Evolutionary conservation across 2,329 filamentous ascomycete species (phyloP).

Genomic region (Exophiala aquamarina): DNA sequence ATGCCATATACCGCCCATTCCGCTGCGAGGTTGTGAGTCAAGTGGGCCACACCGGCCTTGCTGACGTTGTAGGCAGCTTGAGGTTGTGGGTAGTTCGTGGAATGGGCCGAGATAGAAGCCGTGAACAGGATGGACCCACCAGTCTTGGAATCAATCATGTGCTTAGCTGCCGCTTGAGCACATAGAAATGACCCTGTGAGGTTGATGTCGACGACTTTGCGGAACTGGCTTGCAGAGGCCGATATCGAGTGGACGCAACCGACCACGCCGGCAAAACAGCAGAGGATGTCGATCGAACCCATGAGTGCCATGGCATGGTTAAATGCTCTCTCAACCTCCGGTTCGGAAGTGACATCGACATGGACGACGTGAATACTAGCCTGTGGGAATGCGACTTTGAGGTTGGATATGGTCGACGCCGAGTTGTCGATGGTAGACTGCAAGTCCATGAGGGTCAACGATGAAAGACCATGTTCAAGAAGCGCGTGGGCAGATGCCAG

Average conservation of each 20-base stretch:
- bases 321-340: conserved; percentile 46
- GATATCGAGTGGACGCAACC: conserved; percentile 61
- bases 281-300: conserved; percentile 43
- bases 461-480: conserved; percentile 65
- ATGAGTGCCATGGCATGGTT: conserved; percentile 36
- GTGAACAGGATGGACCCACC: conserved; percentile 68
- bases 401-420: conserved; percentile 44
- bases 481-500: conserved; percentile 60
- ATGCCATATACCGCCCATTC: conserved; percentile 74
- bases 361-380: conserved; percentile 50
- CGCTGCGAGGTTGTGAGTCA: conserved; percentile 66
- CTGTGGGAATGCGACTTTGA: conserved; percentile 56
- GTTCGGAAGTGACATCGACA: conserved; percentile 60
- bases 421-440: conserved; percentile 39
- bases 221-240: conserved; percentile 60
- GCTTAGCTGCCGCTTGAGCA: conserved; percentile 62
- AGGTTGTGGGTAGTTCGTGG: conserved; percentile 61
- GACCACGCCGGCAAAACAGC: conserved; percentile 70
- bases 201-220: conserved; percentile 68
- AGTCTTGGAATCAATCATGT: conserved; percentile 52
- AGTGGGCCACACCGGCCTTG: conserved; percentile 65
- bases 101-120: conserved; percentile 58
- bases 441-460: conserved; percentile 63
- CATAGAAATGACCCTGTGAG: conserved; percentile 69
- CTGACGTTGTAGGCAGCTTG: conserved; percentile 69